These are phyloP conservation scores for Clonostachys rhizophaga DNA, from an alignment of 2,329 filamentous ascomycete genomes.

Conservation along the genomic window DNA sequence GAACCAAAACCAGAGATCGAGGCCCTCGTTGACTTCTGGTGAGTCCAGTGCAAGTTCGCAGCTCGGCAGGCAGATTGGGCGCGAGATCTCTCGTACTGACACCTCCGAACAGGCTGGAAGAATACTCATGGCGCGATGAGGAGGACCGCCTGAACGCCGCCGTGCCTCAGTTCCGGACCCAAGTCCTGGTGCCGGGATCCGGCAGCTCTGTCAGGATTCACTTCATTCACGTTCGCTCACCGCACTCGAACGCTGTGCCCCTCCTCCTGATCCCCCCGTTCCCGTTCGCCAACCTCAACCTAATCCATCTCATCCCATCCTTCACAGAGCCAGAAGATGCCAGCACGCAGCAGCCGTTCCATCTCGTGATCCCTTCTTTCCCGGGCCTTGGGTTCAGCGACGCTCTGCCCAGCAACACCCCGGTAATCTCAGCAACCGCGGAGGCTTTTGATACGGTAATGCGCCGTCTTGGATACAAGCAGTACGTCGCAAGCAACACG, in stretches of 20 bases:
- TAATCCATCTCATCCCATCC: constrained; percentile 48
- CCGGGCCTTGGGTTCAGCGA: constrained; percentile 67
- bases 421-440: constrained; percentile 47
- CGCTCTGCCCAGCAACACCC: constrained; percentile 42
- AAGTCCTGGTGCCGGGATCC: constrained; percentile 34
- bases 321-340: constrained; percentile 48
- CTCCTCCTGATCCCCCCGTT: constrained; percentile 63
- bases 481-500: constrained; percentile 53
- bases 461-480: constrained; percentile 51
- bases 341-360: constrained; percentile 46
- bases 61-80: neutral
- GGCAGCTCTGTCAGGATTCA: constrained; percentile 49
- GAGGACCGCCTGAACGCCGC: constrained; percentile 52
- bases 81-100: neutral
- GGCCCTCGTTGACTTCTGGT: constrained; percentile 63
- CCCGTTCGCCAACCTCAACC: constrained; percentile 58
- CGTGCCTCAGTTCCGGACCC: constrained; percentile 61
- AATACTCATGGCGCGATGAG: constrained; percentile 59
- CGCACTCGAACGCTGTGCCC: constrained; percentile 49
- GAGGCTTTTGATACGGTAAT: constrained; percentile 55
- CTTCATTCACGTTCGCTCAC: constrained; percentile 58
- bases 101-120: constrained; percentile 48
- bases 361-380: constrained; percentile 62
- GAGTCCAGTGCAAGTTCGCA: constrained; percentile 11
- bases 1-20: constrained; percentile 59